Evolutionary conservation across 768 basidiomycete species (phyloP).

Genomic region (Pholiota microspora): DNA sequence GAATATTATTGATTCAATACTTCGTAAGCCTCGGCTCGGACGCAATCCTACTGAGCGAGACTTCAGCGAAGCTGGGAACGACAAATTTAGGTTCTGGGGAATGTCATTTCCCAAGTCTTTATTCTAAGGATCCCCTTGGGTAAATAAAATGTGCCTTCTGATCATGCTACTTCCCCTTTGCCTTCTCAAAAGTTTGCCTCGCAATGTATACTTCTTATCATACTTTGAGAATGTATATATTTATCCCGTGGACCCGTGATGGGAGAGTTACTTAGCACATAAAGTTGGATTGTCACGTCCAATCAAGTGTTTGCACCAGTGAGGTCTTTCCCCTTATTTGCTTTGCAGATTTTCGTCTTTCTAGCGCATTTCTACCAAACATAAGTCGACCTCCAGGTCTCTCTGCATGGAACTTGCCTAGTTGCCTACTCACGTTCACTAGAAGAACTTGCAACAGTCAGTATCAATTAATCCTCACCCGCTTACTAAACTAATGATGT

Average conservation of each 20-base stretch:
- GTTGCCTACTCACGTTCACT: constrained; percentile 24
- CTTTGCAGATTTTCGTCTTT: neutral
- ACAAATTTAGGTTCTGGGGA: constrained; percentile 29
- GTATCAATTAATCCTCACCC: constrained; percentile 12
- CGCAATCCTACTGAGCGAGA: constrained; percentile 22
- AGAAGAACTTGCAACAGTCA: constrained; percentile 22
- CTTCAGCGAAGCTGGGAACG: constrained; percentile 15
- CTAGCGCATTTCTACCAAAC: constrained; percentile 10
- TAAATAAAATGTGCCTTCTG: constrained; percentile 1
- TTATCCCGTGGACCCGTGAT: neutral
- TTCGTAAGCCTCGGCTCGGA: too few relatives aligned
- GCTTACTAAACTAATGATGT: constrained; percentile 28
- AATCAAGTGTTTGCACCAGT: neutral
- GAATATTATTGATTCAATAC: too few relatives aligned
- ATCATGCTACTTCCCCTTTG: too few relatives aligned
- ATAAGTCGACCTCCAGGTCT: constrained; percentile 12
- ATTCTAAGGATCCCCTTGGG: constrained; percentile 4
- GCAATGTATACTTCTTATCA: constrained; percentile 10
- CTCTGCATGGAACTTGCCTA: constrained; percentile 47
- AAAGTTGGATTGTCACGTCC: neutral
- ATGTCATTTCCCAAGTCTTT: constrained; percentile 28
- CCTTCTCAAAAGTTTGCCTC: neutral
- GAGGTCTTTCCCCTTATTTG: neutral
- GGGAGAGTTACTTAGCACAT: neutral
- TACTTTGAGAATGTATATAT: constrained; percentile 3